Evolutionary conservation across 345 rosid species (phyloP), one percentile per base, ranked within the genome.

Genomic region (Bretschneidera sinensis): DNA sequence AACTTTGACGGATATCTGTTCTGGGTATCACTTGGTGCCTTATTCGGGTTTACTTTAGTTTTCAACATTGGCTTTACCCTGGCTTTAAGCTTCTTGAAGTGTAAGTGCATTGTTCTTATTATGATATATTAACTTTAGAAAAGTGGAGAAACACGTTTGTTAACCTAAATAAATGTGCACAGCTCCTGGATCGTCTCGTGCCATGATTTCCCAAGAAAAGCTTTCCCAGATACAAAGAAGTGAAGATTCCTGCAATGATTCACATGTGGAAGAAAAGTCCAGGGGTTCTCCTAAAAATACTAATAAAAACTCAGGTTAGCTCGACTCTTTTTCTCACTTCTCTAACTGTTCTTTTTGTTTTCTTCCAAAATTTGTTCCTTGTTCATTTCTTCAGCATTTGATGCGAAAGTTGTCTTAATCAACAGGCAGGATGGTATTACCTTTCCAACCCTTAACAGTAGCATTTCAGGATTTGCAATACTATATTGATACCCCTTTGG

Each of bases 111-210:
- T 51, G 28, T 23, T 52, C 35, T 33, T 21, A 21, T 49, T 64
- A 1, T 25, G 23, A 17, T 31, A 39, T 39, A 1, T 39, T 11
- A 39, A 39, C 45, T 4, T 39, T 1, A 39, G 16, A 13, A 39
- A n/a, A n/a, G n/a, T n/a, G n/a, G 45, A 39, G 45, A 39, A 39
- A 21, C 53, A 54, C 19, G 0, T 59, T 15, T n/a, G n/a, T n/a
- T n/a, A n/a, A 59, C 53, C 60, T 25, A n/a, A 23, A 33, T 25
- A 20, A 31, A 39, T 55, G 14, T 34, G 23, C 56, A 56, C 85
- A 88, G 96, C 96, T 76, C 91, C 91, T 19, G 83, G 80, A 64
- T 70, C 78, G 48, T 82, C 96, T 34, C 81, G 74, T 28, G 80
- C 88, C 54, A 76, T 91, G 77, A 80, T 86, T 71, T 85, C 96